Evolutionary conservation across 1,284 basidiomycete species (phyloP).

Genomic region (Pterulicium gracile): DNA sequence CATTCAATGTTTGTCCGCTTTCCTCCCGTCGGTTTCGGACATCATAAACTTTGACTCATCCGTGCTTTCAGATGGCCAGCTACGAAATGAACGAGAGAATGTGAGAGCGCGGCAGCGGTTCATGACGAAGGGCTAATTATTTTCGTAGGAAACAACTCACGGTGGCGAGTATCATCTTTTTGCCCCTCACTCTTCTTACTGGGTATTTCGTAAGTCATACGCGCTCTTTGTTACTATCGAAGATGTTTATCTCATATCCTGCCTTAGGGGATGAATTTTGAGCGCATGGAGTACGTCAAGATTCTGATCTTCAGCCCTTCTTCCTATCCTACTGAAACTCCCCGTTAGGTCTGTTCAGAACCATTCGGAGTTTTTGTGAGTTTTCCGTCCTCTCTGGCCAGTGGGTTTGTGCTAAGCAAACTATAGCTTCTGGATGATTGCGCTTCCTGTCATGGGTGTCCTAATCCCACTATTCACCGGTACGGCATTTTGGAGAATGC

Average conservation of each 20-base stretch:
- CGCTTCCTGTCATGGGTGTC: conserved; percentile 46
- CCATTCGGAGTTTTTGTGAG: conserved; percentile 43
- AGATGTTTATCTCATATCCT: no score
- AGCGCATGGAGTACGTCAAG: conserved; percentile 37
- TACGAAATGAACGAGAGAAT: conserved; percentile 66
- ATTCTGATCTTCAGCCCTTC: not conserved
- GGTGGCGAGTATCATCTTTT: conserved; percentile 55
- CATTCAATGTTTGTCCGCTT: conserved; percentile 36
- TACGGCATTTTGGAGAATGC: conserved; percentile 35
- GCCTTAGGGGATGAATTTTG: conserved; percentile 59
- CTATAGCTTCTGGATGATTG: conserved; percentile 57
- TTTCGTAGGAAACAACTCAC: not conserved
- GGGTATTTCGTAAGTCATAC: conserved; percentile 45
- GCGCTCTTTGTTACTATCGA: not conserved
- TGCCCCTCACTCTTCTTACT: conserved; percentile 59
- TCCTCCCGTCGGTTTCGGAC: conserved; percentile 3
- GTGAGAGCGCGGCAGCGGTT: conserved; percentile 22
- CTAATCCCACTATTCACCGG: conserved; percentile 45
- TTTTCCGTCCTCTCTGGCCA: no score
- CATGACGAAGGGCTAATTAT: not conserved
- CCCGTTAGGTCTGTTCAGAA: conserved; percentile 3
- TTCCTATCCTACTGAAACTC: not conserved
- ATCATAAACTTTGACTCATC: conserved; percentile 4
- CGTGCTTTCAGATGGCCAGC: conserved; percentile 41
- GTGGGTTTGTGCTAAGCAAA: no score